A percentile compares a stretch with the other conserved stretches of the same genome.
These are phyloP conservation scores for Yamadazyma aaseri DNA, from an alignment of 1,139 yeast species.

Conservation along the genomic window DNA sequence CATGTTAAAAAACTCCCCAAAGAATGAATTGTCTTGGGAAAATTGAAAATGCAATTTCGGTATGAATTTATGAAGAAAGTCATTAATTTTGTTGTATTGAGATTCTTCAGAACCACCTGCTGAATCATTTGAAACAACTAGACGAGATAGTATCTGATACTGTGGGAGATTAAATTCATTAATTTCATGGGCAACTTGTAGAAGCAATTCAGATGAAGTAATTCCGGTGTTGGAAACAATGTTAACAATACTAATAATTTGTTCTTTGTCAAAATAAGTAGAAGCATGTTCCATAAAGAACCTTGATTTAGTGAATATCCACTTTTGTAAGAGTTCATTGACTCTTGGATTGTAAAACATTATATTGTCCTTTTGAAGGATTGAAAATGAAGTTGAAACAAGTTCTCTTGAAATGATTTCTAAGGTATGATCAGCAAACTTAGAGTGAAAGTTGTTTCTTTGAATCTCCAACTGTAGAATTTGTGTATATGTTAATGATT, in stretches of 20 bases:
- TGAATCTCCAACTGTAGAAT: constrained; percentile 16
- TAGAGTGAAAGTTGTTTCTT: constrained; percentile 10
- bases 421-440: constrained; percentile 7
- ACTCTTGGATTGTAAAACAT: constrained; percentile 3
- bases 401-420: constrained; percentile 14
- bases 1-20: constrained; percentile 41
- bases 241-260: constrained; percentile 24
- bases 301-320: constrained; percentile 22
- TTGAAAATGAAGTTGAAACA: constrained; percentile 5
- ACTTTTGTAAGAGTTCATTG: constrained; percentile 15
- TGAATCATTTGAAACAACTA: constrained; percentile 20
- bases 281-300: constrained; percentile 24
- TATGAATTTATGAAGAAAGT: constrained; percentile 41
- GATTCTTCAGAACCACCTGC: constrained; percentile 12
- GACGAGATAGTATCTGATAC: constrained; percentile 44
- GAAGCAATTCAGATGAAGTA: constrained; percentile 20
- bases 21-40: constrained; percentile 30
- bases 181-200: constrained; percentile 18
- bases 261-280: constrained; percentile 18
- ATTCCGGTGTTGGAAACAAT: constrained; percentile 14
- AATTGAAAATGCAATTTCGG: constrained; percentile 46
- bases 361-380: constrained; percentile 7
- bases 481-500: constrained; percentile 14
- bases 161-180: constrained; percentile 56
- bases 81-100: constrained; percentile 14